Percentiles rank a stretch among this genome's conserved stretches.
Conservation (phyloP, 768 basidiomycete genomes). For the Lentinula sp. region DNA sequence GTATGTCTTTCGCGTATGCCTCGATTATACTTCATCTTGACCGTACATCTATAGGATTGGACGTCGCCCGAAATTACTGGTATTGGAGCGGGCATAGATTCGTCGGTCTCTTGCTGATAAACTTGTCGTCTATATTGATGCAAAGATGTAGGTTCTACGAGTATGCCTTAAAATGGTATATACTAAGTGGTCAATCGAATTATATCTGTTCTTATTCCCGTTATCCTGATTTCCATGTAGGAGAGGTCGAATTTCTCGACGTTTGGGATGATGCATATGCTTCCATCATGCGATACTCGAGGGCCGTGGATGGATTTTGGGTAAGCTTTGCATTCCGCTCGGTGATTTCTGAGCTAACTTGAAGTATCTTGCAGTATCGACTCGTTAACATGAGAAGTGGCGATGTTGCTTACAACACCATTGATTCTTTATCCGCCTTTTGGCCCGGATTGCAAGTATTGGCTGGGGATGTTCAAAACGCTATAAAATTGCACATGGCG, state of each 20-base stretch:
- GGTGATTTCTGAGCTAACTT: neutral
- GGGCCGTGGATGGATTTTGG: constrained; percentile 84
- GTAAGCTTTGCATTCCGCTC: constrained; percentile 32
- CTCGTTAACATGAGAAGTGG: constrained; percentile 78
- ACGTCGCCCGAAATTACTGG: constrained; percentile 67
- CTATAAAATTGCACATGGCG: constrained; percentile 85
- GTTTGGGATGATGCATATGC: constrained; percentile 83
- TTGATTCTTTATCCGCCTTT: constrained; percentile 96
- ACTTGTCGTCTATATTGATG: constrained; percentile 16
- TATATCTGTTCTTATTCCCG: neutral
- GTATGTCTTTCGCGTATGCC: constrained; percentile 33
- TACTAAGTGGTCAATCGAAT: constrained; percentile 59
- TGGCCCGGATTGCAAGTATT: constrained; percentile 95
- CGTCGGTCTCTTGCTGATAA: neutral
- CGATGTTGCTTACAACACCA: constrained; percentile 63
- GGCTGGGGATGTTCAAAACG: constrained; percentile 80
- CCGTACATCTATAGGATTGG: constrained; percentile 50
- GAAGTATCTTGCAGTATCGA: constrained; percentile 55
- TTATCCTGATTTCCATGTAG: constrained; percentile 23
- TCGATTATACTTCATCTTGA: constrained; percentile 2
- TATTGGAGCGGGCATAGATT: constrained; percentile 80
- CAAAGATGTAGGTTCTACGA: constrained; percentile 59
- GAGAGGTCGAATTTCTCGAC: constrained; percentile 74
- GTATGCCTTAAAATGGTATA: constrained; percentile 90
- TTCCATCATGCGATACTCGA: constrained; percentile 78